These are phyloP conservation scores for Yarrowia hollandica DNA, from an alignment of 805 yeast species.

Conservation along the genomic window DNA sequence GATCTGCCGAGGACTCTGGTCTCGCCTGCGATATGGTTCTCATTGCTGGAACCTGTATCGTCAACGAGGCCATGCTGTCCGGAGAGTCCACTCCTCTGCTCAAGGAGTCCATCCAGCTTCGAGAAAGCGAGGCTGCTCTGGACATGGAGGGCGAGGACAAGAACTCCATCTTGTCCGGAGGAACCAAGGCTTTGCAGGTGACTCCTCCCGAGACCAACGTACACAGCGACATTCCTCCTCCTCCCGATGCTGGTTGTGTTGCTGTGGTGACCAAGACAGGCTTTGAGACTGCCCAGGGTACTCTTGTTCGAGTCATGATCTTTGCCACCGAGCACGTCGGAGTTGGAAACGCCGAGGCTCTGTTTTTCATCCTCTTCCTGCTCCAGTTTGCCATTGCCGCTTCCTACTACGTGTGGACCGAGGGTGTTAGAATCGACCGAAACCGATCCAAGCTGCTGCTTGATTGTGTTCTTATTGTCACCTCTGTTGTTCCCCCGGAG, in stretches of 20 bases:
- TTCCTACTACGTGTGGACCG: slow-evolving; percentile 97
- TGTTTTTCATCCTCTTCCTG: slow-evolving; percentile 86
- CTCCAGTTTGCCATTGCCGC: slow-evolving; percentile 92
- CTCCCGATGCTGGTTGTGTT: slow-evolving; percentile 91
- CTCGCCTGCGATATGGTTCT: slow-evolving; percentile 90
- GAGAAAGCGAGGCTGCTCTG: slow-evolving; percentile 68
- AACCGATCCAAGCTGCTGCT: slow-evolving; percentile 88
- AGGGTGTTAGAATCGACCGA: slow-evolving; percentile 95
- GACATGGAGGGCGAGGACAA: slow-evolving; percentile 84
- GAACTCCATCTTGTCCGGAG: slow-evolving; percentile 88
- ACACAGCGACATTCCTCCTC: slow-evolving; percentile 50
- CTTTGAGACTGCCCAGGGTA: slow-evolving; percentile 98
- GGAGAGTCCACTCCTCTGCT: slow-evolving; percentile 97
- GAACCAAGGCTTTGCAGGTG: slow-evolving; percentile 93
- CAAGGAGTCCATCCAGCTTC: slow-evolving; percentile 83
- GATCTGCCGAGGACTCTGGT: slow-evolving; percentile 89
- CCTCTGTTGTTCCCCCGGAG: slow-evolving; percentile 98
- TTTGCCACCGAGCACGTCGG: slow-evolving; percentile 95
- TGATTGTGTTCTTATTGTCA: slow-evolving; percentile 92
- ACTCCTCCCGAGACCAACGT: slow-evolving; percentile 45
- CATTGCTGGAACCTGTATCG: slow-evolving; percentile 88
- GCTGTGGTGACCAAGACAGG: slow-evolving; percentile 93
- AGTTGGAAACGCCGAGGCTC: slow-evolving; percentile 92
- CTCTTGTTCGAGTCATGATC: slow-evolving; percentile 95
- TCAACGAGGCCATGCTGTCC: slow-evolving; percentile 97